These are phyloP conservation scores for Paramecium pentaurelia DNA, from an alignment of 73 alveolate genomes.

Conservation along the genomic window DNA sequence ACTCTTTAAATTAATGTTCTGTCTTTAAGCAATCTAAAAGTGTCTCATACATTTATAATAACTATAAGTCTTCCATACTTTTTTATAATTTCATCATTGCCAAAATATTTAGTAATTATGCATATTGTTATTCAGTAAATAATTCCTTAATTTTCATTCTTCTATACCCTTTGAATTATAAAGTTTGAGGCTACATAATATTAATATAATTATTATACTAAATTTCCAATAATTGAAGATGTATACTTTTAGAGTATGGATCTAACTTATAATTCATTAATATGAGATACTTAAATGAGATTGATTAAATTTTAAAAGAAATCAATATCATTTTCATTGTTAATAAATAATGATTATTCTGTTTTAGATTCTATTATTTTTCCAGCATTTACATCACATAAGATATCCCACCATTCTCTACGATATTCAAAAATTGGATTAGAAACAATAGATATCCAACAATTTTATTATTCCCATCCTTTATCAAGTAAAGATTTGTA, in stretches of 20 bases:
- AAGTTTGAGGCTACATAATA: background rate
- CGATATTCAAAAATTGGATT: slow-evolving; percentile 46
- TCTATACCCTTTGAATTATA: background rate
- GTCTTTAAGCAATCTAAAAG: background rate
- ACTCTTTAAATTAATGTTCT: background rate
- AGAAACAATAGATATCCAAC: slow-evolving; percentile 23
- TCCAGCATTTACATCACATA: background rate
- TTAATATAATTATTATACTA: background rate
- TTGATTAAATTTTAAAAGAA: slow-evolving; percentile 18
- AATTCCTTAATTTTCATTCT: background rate
- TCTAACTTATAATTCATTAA: background rate
- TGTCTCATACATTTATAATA: background rate
- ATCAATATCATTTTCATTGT: slow-evolving; percentile 25
- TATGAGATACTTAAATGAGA: background rate
- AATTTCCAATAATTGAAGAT: background rate
- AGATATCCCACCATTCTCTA: slow-evolving; percentile 48
- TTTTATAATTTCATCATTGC: background rate
- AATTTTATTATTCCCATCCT: background rate
- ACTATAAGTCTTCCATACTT: background rate
- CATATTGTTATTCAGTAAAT: background rate
- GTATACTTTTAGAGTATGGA: background rate
- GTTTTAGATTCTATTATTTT: slow-evolving; percentile 10
- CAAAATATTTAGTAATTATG: background rate
- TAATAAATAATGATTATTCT: background rate
- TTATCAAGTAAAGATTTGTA: slow-evolving; percentile 19